Evolutionary conservation across 257 asterid genomes (phyloP), one percentile per base, ranked within the genome.

Genomic region (Fraxinus excelsior): DNA sequence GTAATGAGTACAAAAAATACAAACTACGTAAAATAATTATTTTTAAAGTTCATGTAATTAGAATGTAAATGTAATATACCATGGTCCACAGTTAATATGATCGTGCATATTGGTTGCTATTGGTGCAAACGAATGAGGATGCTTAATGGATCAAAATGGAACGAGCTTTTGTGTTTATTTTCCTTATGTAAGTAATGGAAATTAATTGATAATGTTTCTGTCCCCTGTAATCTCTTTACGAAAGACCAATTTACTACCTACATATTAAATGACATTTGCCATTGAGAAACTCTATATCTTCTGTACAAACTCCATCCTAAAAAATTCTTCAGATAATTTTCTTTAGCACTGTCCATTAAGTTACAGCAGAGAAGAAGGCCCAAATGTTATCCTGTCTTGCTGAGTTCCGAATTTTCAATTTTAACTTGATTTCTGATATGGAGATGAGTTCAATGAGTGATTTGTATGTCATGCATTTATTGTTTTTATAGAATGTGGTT

Each of bases 91-190:
- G 64, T 70, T 35, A 51, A 10, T 78, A 29, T 72, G n/a, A 34
- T 73, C 65, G 19, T 73, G 80, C 28, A 77, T 70, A 40, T 75
- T 70, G 71, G 58, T 73, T 78, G 78, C 68, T n/a, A 58, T 78
- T 51, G 69, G 74, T 76, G 37, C 70, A 31, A 72, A 76, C 51
- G 42, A 78, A 76, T 12, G 13, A 25, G 49, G 53, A 72, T 29
- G 64, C 71, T 51, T 51, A 64, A 56, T 65, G 56, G 68, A 68
- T 75, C 35, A 42, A 74, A 77, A 13, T 53, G 38, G 49, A 70
- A 80, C 7, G 58, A 19, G 56, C 71, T 23, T 67, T 75, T 62
- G 32, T 67, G 58, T 44, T 66, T 69, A 71, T 80, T 76, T 18
- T 80, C 42, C 65, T 71, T 23, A 7, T 56, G 66, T 72, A 38